Evolutionary conservation across 495 filamentous ascomycete species (phyloP), one percentile per base, ranked within the genome.

Genomic region (Paragyromitra xinjiangensis): DNA sequence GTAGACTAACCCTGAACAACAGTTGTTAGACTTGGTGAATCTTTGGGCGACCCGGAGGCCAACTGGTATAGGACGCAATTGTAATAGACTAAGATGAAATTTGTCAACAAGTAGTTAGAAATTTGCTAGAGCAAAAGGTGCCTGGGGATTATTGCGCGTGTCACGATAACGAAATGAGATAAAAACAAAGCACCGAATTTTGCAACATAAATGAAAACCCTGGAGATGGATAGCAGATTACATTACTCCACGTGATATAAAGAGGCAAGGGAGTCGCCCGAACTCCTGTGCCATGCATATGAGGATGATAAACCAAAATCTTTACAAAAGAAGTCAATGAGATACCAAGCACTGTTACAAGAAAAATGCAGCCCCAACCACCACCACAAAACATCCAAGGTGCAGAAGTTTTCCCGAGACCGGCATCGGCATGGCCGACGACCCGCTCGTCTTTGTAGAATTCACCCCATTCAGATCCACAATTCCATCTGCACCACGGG

Each of bases 11-110:
- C 50, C 1, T 16, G 34, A 19, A 44, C 6, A 55, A 39, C 0
- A 81, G 79, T 62, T 37, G 88, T 89, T 26, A 88, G 88, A 34
- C 85, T 91, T 61, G 90, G 90, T 0, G 87, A 91, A 75, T 91
- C 90, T 79, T 77, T 92, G 56, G 86, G 84, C 0, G 89, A 91
- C 73, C 85, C 89, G 0, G 75, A 81, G 11, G 84, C 83, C 19
- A 87, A 88, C 73, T 92, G 91, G 91, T 92, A 91, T 75, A 87
- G 88, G 12, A 78, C 79, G 37, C 6, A 51, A 42, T 24, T 77
- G 64, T 78, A 69, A 11, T 9, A 69, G 24, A 48, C 19, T 58
- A 48, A 50, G 50, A 64, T 22, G n/a, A 50, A 40, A 58, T 34
- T 1, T 11, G 45, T 56, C 3, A 4, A n/a, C 16, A 56, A 22